phyloP scores from a whole-genome alignment of 106 monocot genomes.

The Gastrodia elata region DNA sequence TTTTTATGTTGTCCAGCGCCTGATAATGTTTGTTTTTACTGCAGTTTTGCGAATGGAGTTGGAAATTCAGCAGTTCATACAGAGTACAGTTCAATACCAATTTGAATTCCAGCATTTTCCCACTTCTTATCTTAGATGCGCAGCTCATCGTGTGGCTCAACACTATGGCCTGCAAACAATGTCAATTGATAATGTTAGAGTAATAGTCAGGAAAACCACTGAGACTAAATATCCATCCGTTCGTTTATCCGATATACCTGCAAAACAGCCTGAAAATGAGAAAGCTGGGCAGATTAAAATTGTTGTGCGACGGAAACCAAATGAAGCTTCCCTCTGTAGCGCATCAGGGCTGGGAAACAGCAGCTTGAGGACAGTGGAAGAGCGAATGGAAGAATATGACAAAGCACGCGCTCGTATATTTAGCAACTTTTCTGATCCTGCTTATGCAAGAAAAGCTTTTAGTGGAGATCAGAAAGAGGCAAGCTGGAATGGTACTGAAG shows the following conservation, averaged over 20 bases:
- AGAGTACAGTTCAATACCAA: conserved; percentile 46
- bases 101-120: conserved; percentile 89
- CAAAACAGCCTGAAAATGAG: conserved; percentile 39
- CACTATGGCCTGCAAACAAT: conserved; percentile 77
- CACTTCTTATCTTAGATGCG: conserved; percentile 82
- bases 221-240: conserved; percentile 46
- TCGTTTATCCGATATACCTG: conserved; percentile 52
- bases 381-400: conserved; percentile 74
- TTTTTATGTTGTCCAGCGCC: neutral
- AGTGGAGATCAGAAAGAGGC: conserved; percentile 22
- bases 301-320: conserved; percentile 51
- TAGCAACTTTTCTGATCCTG: conserved; percentile 20
- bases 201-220: conserved; percentile 64
- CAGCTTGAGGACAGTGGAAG: conserved; percentile 55
- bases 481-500: conserved; percentile 8
- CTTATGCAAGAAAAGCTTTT: conserved; percentile 6
- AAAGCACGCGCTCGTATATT: conserved; percentile 77
- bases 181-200: conserved; percentile 44
- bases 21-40: conserved; percentile 13
- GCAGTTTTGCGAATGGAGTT: conserved; percentile 91
- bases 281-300: conserved; percentile 50
- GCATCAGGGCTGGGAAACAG: conserved; percentile 10
- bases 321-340: conserved; percentile 20
- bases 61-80: conserved; percentile 82
- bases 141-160: conserved; percentile 91